phyloP scores from a whole-genome alignment of 345 rosid genomes.

The Camelina laxa region DNA sequence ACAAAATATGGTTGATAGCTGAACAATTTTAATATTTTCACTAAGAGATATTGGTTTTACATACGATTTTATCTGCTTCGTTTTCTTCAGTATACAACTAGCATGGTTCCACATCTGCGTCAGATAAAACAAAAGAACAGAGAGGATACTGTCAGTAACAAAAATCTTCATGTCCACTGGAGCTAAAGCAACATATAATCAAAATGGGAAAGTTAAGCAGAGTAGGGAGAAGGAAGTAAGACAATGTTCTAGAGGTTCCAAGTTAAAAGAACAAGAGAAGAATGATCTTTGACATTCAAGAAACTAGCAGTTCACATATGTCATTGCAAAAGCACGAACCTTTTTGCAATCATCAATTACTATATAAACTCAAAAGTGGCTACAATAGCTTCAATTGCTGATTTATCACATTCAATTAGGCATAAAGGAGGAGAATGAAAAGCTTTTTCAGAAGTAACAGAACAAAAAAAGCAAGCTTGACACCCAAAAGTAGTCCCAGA shows the following conservation, averaged over 20 bases:
- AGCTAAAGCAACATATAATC: conserved; percentile 22
- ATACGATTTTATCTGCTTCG: conserved; percentile 78
- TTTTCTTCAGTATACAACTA: conserved; percentile 70
- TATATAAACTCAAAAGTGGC: background rate
- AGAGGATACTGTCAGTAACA: conserved; percentile 22
- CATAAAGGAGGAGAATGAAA: background rate
- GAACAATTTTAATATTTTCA: background rate
- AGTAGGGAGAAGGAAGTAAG: background rate
- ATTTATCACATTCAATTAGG: background rate
- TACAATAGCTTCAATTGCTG: background rate
- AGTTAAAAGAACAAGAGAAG: conserved; percentile 11
- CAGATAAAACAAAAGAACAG: conserved; percentile 12
- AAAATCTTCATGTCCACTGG: background rate
- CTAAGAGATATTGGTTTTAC: conserved; percentile 35
- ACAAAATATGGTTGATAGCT: conserved; percentile 12
- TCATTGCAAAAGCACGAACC: conserved; percentile 16
- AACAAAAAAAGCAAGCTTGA: conserved; percentile 9
- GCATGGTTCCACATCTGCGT: conserved; percentile 93
- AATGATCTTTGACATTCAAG: background rate
- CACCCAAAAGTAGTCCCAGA: conserved; percentile 1
- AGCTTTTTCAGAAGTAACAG: background rate
- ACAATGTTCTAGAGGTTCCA: background rate
- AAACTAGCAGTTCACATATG: background rate
- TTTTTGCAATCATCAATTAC: conserved; percentile 18
- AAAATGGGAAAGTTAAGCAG: background rate